Percentiles rank a stretch among this genome's conserved stretches.
These are phyloP conservation scores for Herpotrichia juniperi DNA, from an alignment of 2,329 filamentous ascomycete genomes.

Conservation along the genomic window DNA sequence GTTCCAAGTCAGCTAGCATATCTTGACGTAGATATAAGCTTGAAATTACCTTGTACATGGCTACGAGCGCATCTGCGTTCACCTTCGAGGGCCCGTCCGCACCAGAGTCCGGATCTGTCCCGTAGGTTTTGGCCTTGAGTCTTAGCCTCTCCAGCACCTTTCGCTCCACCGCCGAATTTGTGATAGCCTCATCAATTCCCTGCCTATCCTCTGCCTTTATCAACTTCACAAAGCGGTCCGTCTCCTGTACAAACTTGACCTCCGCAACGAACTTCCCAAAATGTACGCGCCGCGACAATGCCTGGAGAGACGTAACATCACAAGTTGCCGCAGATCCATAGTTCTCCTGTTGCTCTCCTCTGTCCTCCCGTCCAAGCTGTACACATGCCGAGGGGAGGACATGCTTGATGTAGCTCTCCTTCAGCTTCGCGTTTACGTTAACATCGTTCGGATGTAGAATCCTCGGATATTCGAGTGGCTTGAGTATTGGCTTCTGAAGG, in stretches of 20 bases:
- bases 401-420: conserved; percentile 78
- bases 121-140: conserved; percentile 92
- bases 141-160: conserved; percentile 86
- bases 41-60: conserved; percentile 44
- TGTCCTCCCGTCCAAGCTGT: conserved; percentile 76
- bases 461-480: conserved; percentile 82
- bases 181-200: conserved; percentile 89
- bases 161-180: conserved; percentile 84
- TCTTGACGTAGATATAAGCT: background rate
- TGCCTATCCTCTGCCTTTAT: conserved; percentile 81
- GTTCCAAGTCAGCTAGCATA: background rate
- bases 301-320: conserved; percentile 89
- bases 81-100: conserved; percentile 75
- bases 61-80: conserved; percentile 74
- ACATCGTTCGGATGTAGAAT: conserved; percentile 89
- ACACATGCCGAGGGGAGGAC: conserved; percentile 85
- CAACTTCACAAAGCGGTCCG: conserved; percentile 78
- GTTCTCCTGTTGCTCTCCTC: conserved; percentile 88
- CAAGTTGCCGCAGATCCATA: conserved; percentile 92
- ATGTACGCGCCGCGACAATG: conserved; percentile 87
- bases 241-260: conserved; percentile 86
- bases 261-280: conserved; percentile 99
- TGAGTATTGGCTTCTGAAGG: conserved; percentile 81
- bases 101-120: conserved; percentile 77
- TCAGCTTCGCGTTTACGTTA: conserved; percentile 88